Conservation (phyloP, 352 stramenopile genomes). For the Phytophthora pinifolia region DNA sequence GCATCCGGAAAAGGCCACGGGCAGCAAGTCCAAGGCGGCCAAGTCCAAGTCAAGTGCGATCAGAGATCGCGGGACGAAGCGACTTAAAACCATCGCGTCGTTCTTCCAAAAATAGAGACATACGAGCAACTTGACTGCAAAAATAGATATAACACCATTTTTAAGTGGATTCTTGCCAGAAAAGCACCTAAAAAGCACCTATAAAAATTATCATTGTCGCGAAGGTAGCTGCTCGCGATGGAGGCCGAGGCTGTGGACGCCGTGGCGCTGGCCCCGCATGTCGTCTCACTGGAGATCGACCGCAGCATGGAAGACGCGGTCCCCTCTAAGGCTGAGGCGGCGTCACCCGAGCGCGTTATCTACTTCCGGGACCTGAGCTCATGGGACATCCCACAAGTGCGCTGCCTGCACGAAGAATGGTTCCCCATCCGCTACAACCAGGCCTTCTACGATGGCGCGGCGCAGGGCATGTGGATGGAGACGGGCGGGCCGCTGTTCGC, state of each 20-base stretch:
- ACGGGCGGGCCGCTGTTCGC: conserved; percentile 89
- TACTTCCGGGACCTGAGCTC: conserved; percentile 73
- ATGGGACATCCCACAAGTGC: conserved; percentile 89
- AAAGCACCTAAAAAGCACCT: conserved; percentile 10
- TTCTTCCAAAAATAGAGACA: conserved; percentile 78
- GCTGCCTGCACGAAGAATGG: conserved; percentile 94
- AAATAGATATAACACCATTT: neutral
- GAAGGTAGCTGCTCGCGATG: conserved; percentile 12
- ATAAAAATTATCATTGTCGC: neutral
- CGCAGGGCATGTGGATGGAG: conserved; percentile 85
- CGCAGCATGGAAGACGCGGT: conserved; percentile 6
- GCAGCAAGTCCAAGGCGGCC: conserved; percentile 11
- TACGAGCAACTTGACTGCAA: no score
- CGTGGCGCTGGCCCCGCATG: conserved; percentile 8
- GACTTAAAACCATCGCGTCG: conserved; percentile 56
- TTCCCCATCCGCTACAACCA: conserved; percentile 97
- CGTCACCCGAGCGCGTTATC: conserved; percentile 43
- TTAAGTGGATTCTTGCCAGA: conserved; percentile 1
- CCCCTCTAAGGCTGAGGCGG: conserved; percentile 8
- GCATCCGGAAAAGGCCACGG: conserved; percentile 8
- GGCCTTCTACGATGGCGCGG: conserved; percentile 94
- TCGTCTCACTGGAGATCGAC: conserved; percentile 29
- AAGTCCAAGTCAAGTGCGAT: conserved; percentile 15
- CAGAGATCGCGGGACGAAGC: conserved; percentile 34
- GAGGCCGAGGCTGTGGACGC: conserved; percentile 8